These are phyloP conservation scores for Pelargonium citronellum DNA, from an alignment of 441 rosid species.

Conservation along the genomic window DNA sequence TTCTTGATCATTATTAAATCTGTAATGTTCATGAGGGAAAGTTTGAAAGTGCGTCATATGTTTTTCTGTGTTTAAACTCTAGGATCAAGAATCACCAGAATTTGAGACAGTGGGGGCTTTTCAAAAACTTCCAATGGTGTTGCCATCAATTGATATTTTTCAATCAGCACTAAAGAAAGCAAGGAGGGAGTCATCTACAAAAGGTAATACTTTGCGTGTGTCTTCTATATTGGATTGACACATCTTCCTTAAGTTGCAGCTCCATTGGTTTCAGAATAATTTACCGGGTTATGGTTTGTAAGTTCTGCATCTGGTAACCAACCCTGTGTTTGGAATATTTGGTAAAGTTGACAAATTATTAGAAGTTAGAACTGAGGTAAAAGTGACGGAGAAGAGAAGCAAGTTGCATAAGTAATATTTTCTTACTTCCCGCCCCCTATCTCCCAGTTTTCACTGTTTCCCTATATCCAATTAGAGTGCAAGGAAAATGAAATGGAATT, in stretches of 20 bases:
- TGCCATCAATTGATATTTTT: conserved; percentile 79
- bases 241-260: background rate
- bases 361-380: background rate
- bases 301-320: background rate
- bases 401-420: background rate
- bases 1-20: background rate
- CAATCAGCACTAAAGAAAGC: conserved; percentile 71
- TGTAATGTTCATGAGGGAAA: background rate
- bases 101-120: conserved; percentile 70
- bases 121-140: conserved; percentile 91
- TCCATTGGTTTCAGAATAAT: background rate
- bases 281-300: background rate
- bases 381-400: background rate
- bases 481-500: background rate
- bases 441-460: background rate
- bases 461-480: background rate
- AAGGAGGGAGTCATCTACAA: conserved; percentile 62
- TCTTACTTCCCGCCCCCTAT: background rate
- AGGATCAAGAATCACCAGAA: conserved; percentile 30
- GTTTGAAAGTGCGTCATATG: background rate
- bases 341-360: background rate
- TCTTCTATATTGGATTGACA: background rate
- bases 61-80: conserved; percentile 16
- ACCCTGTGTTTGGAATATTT: background rate
- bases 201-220: conserved; percentile 39